Evolutionary conservation across 169 alveolate species (phyloP), one percentile per base, ranked within the genome.

Genomic region (Eimeria mitis): DNA sequence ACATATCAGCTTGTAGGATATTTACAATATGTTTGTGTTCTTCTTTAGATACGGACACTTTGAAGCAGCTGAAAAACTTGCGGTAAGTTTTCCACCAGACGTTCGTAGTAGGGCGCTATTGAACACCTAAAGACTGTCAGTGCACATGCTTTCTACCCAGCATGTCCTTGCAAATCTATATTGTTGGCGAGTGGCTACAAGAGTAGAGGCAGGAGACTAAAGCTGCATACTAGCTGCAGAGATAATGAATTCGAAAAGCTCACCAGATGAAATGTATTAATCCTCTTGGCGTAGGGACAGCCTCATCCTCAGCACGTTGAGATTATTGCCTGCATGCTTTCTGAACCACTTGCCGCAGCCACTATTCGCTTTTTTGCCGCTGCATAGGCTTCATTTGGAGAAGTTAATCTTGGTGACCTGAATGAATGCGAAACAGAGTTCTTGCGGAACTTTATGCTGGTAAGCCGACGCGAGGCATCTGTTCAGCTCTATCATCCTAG

Each of bases 1-100:
- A 23, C 78, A 68, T 11, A 2, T 2, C 78, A 34, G 47, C 34
- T n/a, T 68, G 37, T 6, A 4, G 1, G 78, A 23, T 68, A 14
- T 68, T n/a, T n/a, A 34, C 25, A 6, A 31, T 47, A 37, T 37
- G 56, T 21, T 11, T 61, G 44, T 42, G 83, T 44, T 14, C 40
- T 84, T 59, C 37, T 84, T 44, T 83, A 87, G 94, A 61, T 40
- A 87, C 21, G 83, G 83, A 7, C 19, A 87, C 54, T 34, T 65
- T 40, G 94, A 37, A 40, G 83, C 61, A 7, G 94, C 94, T 42
- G 81, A 56, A 28, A 49, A 61, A 11, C 94, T 87, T 42, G 37
- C 44, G 94, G 94, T 87, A 28, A 44, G 94, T 2, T 6, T 19
- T 31, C 83, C n/a, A n/a, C n/a, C n/a, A n/a, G n/a, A n/a, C n/a